Conservation (phyloP, 2,329 filamentous ascomycete species). For the Phialemoniopsis sp. region DNA sequence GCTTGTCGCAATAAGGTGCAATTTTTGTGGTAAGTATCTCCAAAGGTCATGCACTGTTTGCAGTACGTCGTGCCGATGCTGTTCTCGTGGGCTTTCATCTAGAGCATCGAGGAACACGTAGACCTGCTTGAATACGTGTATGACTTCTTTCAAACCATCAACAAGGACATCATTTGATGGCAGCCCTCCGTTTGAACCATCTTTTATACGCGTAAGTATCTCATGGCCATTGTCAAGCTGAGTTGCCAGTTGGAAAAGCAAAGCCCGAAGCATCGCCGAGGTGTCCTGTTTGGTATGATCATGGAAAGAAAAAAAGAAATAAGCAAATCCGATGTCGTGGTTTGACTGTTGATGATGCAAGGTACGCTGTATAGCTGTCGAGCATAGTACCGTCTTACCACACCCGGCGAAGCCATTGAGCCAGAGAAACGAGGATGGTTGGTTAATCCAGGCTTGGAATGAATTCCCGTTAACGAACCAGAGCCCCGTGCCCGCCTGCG, state of each 20-base stretch:
- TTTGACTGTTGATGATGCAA: conserved; percentile 12
- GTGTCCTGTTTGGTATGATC: conserved; percentile 24
- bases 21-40: conserved; percentile 12
- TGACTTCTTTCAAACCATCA: conserved; percentile 14
- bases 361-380: conserved; percentile 25
- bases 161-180: conserved; percentile 13
- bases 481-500: conserved; percentile 23
- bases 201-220: conserved; percentile 11
- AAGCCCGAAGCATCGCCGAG: conserved; percentile 22
- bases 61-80: conserved; percentile 17
- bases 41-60: conserved; percentile 16
- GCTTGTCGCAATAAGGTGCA: conserved; percentile 27
- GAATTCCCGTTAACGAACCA: conserved; percentile 22
- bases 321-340: conserved; percentile 20
- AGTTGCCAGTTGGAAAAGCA: conserved; percentile 25
- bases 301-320: conserved; percentile 35
- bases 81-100: conserved; percentile 25
- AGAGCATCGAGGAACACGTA: conserved; percentile 31
- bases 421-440: conserved; percentile 28
- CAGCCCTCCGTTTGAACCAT: conserved; percentile 8
- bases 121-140: conserved; percentile 19
- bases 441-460: conserved; percentile 20
- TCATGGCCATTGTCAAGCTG: conserved; percentile 14
- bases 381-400: conserved; percentile 33
- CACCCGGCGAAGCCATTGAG: conserved; percentile 31